Evolutionary conservation across 352 stramenopile genomes (phyloP).

Genomic region (Phytopythium aichiense): DNA sequence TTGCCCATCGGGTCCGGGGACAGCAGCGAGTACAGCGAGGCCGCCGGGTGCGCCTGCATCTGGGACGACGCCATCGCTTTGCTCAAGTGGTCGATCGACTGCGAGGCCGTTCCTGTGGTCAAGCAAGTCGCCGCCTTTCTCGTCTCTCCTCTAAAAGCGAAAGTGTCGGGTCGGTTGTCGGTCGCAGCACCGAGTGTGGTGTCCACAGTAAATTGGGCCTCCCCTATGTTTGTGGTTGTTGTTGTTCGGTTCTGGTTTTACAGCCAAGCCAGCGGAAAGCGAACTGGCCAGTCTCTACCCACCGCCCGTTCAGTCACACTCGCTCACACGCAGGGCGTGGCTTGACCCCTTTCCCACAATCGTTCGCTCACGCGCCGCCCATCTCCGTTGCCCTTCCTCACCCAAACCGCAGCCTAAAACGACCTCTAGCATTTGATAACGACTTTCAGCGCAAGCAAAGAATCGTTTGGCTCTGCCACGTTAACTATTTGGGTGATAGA

Average conservation of each 20-base stretch:
- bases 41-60: slow-evolving; percentile 2
- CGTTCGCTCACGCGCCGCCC: not conserved
- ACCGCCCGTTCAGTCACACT: not conserved
- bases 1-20: slow-evolving; percentile 4
- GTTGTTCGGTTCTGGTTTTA: not conserved
- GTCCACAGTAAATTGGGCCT: not conserved
- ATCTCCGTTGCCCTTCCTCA: slow-evolving; percentile 2
- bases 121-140: not conserved
- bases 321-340: not conserved
- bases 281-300: slow-evolving; percentile 2
- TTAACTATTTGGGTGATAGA: too few relatives aligned
- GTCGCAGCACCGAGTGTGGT: too few relatives aligned
- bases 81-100: not conserved
- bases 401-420: not conserved
- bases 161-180: slow-evolving; percentile 2
- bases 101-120: not conserved
- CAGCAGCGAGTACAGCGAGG: slow-evolving; percentile 9
- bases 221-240: not conserved
- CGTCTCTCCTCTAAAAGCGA: not conserved
- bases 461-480: too few relatives aligned
- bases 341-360: not conserved
- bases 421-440: not conserved
- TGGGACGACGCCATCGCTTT: slow-evolving; percentile 1
- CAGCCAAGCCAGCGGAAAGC: slow-evolving; percentile 2
- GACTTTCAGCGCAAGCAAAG: not conserved